phyloP scores from a whole-genome alignment of 2,329 filamentous ascomycete species.

The Teratosphaeriaceae sp. region DNA sequence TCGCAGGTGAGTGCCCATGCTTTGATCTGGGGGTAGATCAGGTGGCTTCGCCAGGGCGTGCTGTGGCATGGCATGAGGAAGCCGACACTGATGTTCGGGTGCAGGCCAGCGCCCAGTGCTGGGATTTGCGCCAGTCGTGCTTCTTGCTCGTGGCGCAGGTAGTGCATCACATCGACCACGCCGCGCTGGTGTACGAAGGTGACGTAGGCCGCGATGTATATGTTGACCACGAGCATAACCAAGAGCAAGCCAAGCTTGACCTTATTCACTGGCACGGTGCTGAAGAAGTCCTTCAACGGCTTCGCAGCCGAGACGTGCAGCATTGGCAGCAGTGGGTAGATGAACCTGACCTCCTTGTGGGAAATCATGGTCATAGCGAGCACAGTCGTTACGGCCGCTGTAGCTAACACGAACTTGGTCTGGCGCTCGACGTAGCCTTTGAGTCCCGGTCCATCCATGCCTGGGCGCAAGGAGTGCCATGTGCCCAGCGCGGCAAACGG shows the following conservation, averaged over 20 bases:
- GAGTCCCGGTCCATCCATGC: conserved; percentile 17
- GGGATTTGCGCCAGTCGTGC: conserved; percentile 12
- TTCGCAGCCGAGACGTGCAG: conserved; percentile 74
- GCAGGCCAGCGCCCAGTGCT: conserved; percentile 15
- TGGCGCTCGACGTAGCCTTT: conserved; percentile 11
- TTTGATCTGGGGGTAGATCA: conserved; percentile 65
- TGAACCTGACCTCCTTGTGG: conserved; percentile 96
- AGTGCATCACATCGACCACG: conserved; percentile 64
- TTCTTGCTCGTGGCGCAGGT: conserved; percentile 58
- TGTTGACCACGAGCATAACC: conserved; percentile 56
- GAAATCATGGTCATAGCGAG: conserved; percentile 66
- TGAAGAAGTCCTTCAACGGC: conserved; percentile 59
- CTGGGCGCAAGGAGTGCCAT: conserved; percentile 39
- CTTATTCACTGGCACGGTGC: conserved; percentile 24
- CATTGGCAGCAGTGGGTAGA: conserved; percentile 85
- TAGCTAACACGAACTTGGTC: conserved; percentile 46
- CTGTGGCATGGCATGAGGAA: conserved; percentile 96
- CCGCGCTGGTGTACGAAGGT: conserved; percentile 74
- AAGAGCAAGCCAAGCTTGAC: conserved; percentile 47
- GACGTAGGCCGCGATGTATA: conserved; percentile 65
- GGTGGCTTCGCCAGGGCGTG: conserved; percentile 87
- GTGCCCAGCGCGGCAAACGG: conserved; percentile 67
- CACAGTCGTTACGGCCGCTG: conserved; percentile 52
- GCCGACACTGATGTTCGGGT: conserved; percentile 53
- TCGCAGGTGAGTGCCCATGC: conserved; percentile 88